Evolutionary conservation across 805 yeast species (phyloP).

Genomic region (Metschnikowia arizonensis): DNA sequence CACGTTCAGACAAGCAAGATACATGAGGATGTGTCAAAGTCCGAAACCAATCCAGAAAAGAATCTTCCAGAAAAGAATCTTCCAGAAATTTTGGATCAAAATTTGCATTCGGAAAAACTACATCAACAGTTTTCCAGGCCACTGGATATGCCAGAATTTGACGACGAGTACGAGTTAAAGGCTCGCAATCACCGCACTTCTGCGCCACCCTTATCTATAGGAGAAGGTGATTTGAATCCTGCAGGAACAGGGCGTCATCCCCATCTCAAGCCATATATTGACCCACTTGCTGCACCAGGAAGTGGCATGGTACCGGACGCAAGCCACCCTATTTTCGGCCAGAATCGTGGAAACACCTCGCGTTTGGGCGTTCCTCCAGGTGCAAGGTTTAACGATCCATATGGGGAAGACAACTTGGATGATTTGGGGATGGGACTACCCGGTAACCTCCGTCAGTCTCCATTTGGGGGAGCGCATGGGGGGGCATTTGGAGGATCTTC

Average conservation of each 20-base stretch:
- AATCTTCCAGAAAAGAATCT: no score
- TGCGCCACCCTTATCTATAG: slow-evolving; percentile 33
- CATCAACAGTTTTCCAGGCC: slow-evolving; percentile 16
- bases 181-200: slow-evolving; percentile 2
- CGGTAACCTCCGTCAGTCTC: slow-evolving; percentile 14
- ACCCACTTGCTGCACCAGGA: slow-evolving; percentile 31
- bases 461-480: no score
- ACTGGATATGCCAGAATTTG: slow-evolving; percentile 48
- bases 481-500: neutral
- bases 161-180: slow-evolving; percentile 46
- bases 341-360: slow-evolving; percentile 21
- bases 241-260: slow-evolving; percentile 41
- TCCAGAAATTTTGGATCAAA: neutral
- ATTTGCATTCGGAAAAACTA: neutral
- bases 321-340: slow-evolving; percentile 49
- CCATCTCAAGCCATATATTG: slow-evolving; percentile 37
- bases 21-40: neutral
- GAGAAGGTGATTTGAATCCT: slow-evolving; percentile 51
- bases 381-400: slow-evolving; percentile 51
- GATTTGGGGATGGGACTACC: slow-evolving; percentile 46
- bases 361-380: slow-evolving; percentile 42
- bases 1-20: no score
- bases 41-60: neutral
- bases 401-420: slow-evolving; percentile 41
- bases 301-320: slow-evolving; percentile 51